These are phyloP conservation scores for Aspergillus sp. DNA, from an alignment of 2,329 filamentous ascomycete species.

Conservation along the genomic window DNA sequence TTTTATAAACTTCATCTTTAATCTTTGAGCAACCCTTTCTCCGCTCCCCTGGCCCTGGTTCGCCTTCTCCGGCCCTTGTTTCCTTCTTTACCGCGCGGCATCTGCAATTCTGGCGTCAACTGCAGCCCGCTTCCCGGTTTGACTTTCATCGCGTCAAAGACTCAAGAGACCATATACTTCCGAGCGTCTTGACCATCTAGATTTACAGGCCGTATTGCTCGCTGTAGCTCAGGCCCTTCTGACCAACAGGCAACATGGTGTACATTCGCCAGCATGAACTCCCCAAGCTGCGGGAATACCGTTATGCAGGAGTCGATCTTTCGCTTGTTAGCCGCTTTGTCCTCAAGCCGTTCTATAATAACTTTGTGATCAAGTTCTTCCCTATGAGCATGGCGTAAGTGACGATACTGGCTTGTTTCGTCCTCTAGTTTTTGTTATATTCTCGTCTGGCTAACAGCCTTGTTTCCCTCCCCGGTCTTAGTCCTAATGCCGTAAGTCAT, in stretches of 20 bases:
- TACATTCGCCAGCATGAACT: constrained; percentile 94
- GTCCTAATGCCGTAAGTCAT: constrained; percentile 53
- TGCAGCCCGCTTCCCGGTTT: constrained; percentile 3
- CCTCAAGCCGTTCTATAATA: constrained; percentile 95
- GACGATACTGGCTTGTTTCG: constrained; percentile 10
- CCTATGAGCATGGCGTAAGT: constrained; percentile 89
- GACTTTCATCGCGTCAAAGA: constrained; percentile 3
- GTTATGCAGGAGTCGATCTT: constrained; percentile 90
- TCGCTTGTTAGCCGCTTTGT: constrained; percentile 89
- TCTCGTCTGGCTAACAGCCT: constrained; percentile 17
- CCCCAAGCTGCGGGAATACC: constrained; percentile 86
- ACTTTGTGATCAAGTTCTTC: constrained; percentile 91
- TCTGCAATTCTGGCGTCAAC: constrained; percentile 6
- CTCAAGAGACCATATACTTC: not conserved
- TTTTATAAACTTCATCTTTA: not conserved
- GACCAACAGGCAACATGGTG: constrained; percentile 65
- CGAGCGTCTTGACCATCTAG: not conserved
- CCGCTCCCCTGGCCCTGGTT: not conserved
- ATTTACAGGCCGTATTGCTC: not conserved
- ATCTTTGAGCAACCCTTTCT: not conserved
- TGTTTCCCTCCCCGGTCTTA: constrained; percentile 23
- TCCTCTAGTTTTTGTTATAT: constrained; percentile 1
- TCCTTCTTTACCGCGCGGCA: constrained; percentile 7
- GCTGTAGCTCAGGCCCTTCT: not conserved
- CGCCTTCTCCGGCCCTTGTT: constrained; percentile 3